Evolutionary conservation across 169 alveolate species (phyloP).

Genomic region (Cryptosporidium xiaoi): DNA sequence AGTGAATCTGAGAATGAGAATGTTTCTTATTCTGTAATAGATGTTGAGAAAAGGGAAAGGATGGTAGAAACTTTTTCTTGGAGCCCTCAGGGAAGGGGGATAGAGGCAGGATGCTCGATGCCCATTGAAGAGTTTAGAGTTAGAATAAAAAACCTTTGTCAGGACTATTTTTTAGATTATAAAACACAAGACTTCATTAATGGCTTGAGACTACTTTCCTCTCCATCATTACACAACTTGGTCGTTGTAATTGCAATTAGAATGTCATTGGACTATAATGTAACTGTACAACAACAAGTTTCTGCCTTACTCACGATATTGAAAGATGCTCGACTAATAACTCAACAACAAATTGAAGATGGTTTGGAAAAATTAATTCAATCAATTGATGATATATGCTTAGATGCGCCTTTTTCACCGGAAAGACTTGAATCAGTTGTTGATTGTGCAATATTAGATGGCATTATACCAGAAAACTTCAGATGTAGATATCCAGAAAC

Average conservation of each 20-base stretch:
- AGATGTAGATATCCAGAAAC: conserved; percentile 73
- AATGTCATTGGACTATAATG: conserved; percentile 68
- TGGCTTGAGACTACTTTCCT: conserved; percentile 37
- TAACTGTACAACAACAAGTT: conserved; percentile 68
- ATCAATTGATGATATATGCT: conserved; percentile 71
- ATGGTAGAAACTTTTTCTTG: conserved; percentile 73
- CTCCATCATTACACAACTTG: conserved; percentile 64
- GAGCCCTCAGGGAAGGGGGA: conserved; percentile 75
- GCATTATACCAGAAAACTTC: conserved; percentile 55
- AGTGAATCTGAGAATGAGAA: conserved; percentile 73
- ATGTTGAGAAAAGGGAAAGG: conserved; percentile 68
- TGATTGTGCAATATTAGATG: conserved; percentile 67
- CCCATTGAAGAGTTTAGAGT: conserved; percentile 56
- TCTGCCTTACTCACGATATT: conserved; percentile 61
- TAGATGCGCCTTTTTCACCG: conserved; percentile 71
- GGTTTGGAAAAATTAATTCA: conserved; percentile 67
- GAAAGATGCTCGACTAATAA: conserved; percentile 55
- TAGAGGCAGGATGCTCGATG: conserved; percentile 26
- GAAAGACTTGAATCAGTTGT: conserved; percentile 71
- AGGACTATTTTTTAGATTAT: conserved; percentile 63
- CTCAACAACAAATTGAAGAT: conserved; percentile 73
- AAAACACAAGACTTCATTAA: conserved; percentile 68
- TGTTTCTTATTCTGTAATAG: conserved; percentile 72
- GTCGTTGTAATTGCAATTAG: conserved; percentile 65
- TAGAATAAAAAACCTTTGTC: conserved; percentile 56